A percentile compares a stretch with the other conserved stretches of the same genome.
phyloP scores from a whole-genome alignment of 148 eudicot species.

The Amaranthus palmeri region DNA sequence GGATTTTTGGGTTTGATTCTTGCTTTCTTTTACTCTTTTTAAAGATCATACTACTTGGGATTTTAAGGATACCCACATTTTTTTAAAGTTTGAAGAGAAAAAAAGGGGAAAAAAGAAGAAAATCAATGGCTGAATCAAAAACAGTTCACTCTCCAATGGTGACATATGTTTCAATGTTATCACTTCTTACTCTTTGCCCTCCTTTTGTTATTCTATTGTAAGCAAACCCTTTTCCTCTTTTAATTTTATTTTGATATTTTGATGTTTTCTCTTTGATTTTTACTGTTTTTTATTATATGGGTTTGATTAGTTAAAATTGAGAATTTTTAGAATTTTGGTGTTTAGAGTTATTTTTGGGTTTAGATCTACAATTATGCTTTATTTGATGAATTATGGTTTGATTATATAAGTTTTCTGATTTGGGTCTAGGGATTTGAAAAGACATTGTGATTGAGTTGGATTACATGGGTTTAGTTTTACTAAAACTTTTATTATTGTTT shows the following conservation, averaged over 20 bases:
- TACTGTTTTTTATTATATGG: no score
- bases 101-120: neutral
- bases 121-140: slow-evolving; percentile 44
- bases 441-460: neutral
- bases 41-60: no score
- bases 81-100: neutral
- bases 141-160: slow-evolving; percentile 77
- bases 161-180: slow-evolving; percentile 79
- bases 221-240: slow-evolving; percentile 14
- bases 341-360: neutral
- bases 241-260: neutral
- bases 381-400: neutral
- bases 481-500: neutral
- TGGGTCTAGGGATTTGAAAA: neutral
- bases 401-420: neutral
- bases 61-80: no score
- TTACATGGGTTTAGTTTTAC: neutral
- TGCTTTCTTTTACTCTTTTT: neutral
- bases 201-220: slow-evolving; percentile 92
- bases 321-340: neutral
- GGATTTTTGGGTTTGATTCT: neutral
- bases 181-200: slow-evolving; percentile 80
- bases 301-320: neutral
- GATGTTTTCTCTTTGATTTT: neutral
- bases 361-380: slow-evolving; percentile 12